Evolutionary conservation across 805 yeast genomes (phyloP).

Genomic region (Saturnispora halmiae): DNA sequence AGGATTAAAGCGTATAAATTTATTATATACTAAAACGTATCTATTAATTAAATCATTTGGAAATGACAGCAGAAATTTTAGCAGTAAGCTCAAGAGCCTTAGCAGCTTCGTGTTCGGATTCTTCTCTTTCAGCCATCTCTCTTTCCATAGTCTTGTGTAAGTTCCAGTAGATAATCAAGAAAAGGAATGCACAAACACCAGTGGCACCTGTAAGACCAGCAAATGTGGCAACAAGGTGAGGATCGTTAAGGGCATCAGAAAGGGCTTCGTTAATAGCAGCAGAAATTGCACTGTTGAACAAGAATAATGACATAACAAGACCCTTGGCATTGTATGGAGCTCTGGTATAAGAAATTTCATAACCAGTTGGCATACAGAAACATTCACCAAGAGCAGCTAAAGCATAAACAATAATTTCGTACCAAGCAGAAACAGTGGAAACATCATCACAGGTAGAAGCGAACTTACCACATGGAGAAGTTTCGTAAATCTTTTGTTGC

Average conservation of each 20-base stretch:
- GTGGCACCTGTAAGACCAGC: conserved; percentile 27
- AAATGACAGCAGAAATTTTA: neutral
- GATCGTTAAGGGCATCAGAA: conserved; percentile 34
- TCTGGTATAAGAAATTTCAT: conserved; percentile 45
- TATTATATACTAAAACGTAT: neutral
- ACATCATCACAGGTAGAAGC: conserved; percentile 31
- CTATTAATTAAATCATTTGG: too few species aligned
- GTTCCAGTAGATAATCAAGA: conserved; percentile 25
- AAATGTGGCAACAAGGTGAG: conserved; percentile 36
- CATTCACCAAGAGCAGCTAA: conserved; percentile 44
- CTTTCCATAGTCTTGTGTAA: conserved; percentile 24
- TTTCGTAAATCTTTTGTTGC: conserved; percentile 38
- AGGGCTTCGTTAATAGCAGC: conserved; percentile 39
- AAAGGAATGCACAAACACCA: conserved; percentile 29
- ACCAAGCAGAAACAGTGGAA: conserved; percentile 30
- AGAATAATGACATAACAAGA: conserved; percentile 38
- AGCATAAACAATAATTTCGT: conserved; percentile 25
- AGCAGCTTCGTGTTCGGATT: neutral
- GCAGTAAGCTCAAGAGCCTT: neutral
- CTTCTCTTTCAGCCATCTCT: conserved; percentile 19
- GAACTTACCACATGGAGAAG: conserved; percentile 43
- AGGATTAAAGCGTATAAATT: neutral
- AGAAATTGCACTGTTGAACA: conserved; percentile 35
- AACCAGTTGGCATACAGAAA: conserved; percentile 41
- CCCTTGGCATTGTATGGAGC: conserved; percentile 46